Conservation (phyloP, 805 yeast species). For the Teunomyces cretensis region DNA sequence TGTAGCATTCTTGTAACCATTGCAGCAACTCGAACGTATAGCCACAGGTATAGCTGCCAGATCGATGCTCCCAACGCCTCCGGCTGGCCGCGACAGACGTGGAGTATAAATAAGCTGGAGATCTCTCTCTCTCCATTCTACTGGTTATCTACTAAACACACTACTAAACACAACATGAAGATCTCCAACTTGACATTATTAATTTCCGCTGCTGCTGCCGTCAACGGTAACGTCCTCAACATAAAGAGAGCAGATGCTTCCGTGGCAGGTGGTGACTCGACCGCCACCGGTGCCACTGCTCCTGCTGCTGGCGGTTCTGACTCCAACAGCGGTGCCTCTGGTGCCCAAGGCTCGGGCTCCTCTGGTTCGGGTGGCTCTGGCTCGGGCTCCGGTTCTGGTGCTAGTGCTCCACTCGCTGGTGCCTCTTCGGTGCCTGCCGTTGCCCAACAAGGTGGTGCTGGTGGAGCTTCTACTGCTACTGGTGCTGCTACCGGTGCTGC, state of each 20-base stretch:
- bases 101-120: too few species aligned
- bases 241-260: conserved; percentile 5
- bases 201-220: conserved; percentile 13
- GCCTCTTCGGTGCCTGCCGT: not conserved
- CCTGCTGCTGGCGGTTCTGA: conserved; percentile 6
- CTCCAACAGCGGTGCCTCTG: conserved; percentile 6
- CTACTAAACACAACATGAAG: conserved; percentile 9
- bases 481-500: conserved; percentile 1
- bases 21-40: too few species aligned
- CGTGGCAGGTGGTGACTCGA: conserved; percentile 3
- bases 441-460: not conserved
- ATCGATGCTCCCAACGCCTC: too few species aligned
- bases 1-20: too few species aligned
- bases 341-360: conserved; percentile 6
- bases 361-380: conserved; percentile 4
- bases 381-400: conserved; percentile 3
- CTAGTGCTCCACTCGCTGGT: conserved; percentile 1
- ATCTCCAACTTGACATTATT: conserved; percentile 11
- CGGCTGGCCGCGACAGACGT: too few species aligned
- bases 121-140: too few species aligned
- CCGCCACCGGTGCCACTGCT: not conserved
- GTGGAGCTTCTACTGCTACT: not conserved
- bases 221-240: conserved; percentile 7
- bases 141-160: too few species aligned
- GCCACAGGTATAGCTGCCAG: too few species aligned